These are phyloP conservation scores for Capsicum baccatum DNA, from an alignment of 257 asterid species.

Conservation along the genomic window DNA sequence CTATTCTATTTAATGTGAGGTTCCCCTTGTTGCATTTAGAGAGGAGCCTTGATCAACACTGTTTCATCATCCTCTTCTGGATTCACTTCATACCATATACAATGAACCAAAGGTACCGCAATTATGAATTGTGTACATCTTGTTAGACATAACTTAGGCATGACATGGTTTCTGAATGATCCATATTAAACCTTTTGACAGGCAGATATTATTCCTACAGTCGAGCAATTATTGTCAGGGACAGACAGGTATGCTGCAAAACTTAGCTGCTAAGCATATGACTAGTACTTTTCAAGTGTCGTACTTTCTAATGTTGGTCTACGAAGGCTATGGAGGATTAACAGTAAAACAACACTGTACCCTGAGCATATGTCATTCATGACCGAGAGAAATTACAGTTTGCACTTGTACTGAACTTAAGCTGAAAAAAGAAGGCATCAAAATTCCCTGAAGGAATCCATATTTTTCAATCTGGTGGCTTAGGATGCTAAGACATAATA, in stretches of 20 bases:
- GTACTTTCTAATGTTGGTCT: no score
- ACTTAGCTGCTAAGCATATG: background rate
- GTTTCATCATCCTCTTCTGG: constrained; percentile 86
- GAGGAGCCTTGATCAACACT: constrained; percentile 75
- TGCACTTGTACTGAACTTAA: background rate
- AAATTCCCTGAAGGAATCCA: background rate
- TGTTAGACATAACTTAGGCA: background rate
- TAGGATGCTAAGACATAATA: background rate
- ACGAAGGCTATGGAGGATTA: background rate
- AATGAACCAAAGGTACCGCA: constrained; percentile 84
- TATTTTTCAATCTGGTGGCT: background rate
- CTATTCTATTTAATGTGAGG: constrained; percentile 70
- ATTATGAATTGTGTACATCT: constrained; percentile 26
- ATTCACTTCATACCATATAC: constrained; percentile 81
- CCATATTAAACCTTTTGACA: constrained; percentile 45
- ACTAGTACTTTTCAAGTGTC: background rate
- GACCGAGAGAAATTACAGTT: background rate
- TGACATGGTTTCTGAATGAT: background rate
- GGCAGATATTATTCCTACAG: constrained; percentile 89
- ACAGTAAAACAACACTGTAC: background rate
- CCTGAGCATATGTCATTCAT: background rate
- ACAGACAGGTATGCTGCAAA: constrained; percentile 67
- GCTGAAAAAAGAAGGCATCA: background rate
- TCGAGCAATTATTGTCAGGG: constrained; percentile 70
- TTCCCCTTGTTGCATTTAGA: constrained; percentile 88